Conservation (phyloP, 345 rosid species). For the Arabidopsis arenosa region DNA sequence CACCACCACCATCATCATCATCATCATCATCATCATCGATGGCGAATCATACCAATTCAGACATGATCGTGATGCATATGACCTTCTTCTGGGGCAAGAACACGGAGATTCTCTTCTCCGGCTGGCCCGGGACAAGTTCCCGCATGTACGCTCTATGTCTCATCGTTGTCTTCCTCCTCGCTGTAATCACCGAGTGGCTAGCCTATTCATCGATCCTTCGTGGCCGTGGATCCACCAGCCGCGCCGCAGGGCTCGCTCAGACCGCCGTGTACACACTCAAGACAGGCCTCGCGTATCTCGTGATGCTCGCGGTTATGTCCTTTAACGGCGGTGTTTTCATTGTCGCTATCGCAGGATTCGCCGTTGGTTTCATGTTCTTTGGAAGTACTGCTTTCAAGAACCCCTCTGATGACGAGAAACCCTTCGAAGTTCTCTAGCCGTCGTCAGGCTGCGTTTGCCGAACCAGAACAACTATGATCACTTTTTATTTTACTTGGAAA, state of each 20-base stretch:
- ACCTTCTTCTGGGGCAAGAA: slow-evolving; percentile 76
- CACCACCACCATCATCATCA: slow-evolving; percentile 26
- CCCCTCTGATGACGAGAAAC: slow-evolving; percentile 32
- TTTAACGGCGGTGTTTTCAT: slow-evolving; percentile 80
- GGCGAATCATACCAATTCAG: slow-evolving; percentile 33
- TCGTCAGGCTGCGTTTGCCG: slow-evolving; percentile 35
- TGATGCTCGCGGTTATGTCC: slow-evolving; percentile 90
- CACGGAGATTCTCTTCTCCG: slow-evolving; percentile 64
- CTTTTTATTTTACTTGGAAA: background rate
- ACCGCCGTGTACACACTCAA: slow-evolving; percentile 57
- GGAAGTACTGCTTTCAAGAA: slow-evolving; percentile 58
- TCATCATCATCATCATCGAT: slow-evolving; percentile 32
- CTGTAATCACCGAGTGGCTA: slow-evolving; percentile 60
- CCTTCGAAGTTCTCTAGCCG: slow-evolving; percentile 52
- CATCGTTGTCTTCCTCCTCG: slow-evolving; percentile 51
- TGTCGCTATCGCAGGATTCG: slow-evolving; percentile 70
- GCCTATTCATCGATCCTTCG: slow-evolving; percentile 50
- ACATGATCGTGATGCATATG: slow-evolving; percentile 64
- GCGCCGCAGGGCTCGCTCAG: slow-evolving; percentile 55
- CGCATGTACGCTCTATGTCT: slow-evolving; percentile 66
- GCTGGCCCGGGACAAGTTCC: slow-evolving; percentile 64
- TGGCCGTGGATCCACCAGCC: slow-evolving; percentile 35
- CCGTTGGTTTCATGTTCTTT: slow-evolving; percentile 69
- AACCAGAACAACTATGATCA: background rate
- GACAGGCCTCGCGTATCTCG: slow-evolving; percentile 63